Percentiles rank a stretch among this genome's conserved stretches.
phyloP scores from a whole-genome alignment of 2,329 filamentous ascomycete genomes.

The Ambrosiella beaveri region DNA sequence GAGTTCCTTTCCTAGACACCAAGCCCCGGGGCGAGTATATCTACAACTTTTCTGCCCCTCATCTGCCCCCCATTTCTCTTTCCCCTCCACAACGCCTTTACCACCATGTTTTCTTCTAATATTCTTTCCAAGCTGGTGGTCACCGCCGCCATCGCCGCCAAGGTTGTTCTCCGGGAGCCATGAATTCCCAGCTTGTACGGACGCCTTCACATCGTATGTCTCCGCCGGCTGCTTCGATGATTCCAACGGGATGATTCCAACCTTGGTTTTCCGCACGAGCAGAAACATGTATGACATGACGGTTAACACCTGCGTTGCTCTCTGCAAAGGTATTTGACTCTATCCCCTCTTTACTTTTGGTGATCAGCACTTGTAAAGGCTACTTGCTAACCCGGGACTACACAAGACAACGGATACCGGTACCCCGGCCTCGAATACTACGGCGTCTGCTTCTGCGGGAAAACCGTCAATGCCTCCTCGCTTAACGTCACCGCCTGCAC shows the following conservation, averaged over 20 bases:
- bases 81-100: too few species aligned
- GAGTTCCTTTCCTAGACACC: too few species aligned
- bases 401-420: constrained; percentile 28
- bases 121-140: constrained; percentile 9
- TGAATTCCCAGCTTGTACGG: constrained; percentile 28
- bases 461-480: constrained; percentile 34
- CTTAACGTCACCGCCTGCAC: constrained; percentile 37
- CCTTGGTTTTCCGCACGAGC: constrained; percentile 27
- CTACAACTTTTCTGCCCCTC: too few species aligned
- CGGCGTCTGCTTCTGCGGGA: constrained; percentile 35
- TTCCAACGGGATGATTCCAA: constrained; percentile 15
- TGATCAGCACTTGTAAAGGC: not conserved
- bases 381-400: not conserved
- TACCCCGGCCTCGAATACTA: constrained; percentile 35
- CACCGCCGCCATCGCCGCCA: constrained; percentile 22
- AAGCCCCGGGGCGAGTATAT: too few species aligned
- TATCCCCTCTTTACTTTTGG: not conserved
- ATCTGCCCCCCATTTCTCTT: too few species aligned
- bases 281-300: constrained; percentile 26
- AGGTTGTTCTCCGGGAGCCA: constrained; percentile 25
- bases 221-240: constrained; percentile 33
- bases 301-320: constrained; percentile 28
- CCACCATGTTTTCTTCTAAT: too few species aligned
- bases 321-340: constrained; percentile 29
- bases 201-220: constrained; percentile 29